Base-by-base conservation (phyloP, 108 stramenopile genomes). In the Schizochytrium sp. region DNA sequence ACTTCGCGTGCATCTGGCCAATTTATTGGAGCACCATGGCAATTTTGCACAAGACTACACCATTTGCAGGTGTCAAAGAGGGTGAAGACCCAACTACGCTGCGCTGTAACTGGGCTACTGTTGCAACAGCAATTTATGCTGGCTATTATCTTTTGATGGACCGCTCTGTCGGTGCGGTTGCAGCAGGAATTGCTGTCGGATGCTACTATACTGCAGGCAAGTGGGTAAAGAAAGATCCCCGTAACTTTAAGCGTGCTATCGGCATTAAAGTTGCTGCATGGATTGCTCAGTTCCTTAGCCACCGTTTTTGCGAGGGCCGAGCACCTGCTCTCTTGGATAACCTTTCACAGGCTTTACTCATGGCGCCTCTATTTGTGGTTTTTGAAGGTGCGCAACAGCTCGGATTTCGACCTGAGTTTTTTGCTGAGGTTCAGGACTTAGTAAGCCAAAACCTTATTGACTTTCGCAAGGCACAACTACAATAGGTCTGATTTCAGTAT, bases 341-440 rank as follows among this genome's bases (percentile, higher is more conserved):
- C 72, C 88, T 88, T 4, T 69, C 46, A 5, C n/a, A 61, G 46
- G 87, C 87, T 12, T 8, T 88, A 3, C 44, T 88, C 53, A 88
- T 88, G 88, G 88, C 88, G 13, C 88, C 88, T 3, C 45, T 88
- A 28, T 88, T 88, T 69, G 88, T 88, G 8, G 47, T 88, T 5
- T 58, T 88, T 19, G 88, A 88, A 40, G 60, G 46, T 28, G 42
- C 57, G 15, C 19, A n/a, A 4, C 8, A 41, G 61, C n/a, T 28
- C 13, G 88, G 88, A 4, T 88, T 72, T 40, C 57, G 41, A 17
- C 61, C 7, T 0, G 88, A 53, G 69, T 88, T 88, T 42, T 57
- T 58, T 1, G 44, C 7, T 50, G 46, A 88, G 72, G 46, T 88
- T 4, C 17, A 10, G n/a, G 61, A 61, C 19, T 5, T 64, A 5